These are phyloP conservation scores for Hyaloscypha finlandica DNA, from an alignment of 495 filamentous ascomycete genomes.

Conservation along the genomic window DNA sequence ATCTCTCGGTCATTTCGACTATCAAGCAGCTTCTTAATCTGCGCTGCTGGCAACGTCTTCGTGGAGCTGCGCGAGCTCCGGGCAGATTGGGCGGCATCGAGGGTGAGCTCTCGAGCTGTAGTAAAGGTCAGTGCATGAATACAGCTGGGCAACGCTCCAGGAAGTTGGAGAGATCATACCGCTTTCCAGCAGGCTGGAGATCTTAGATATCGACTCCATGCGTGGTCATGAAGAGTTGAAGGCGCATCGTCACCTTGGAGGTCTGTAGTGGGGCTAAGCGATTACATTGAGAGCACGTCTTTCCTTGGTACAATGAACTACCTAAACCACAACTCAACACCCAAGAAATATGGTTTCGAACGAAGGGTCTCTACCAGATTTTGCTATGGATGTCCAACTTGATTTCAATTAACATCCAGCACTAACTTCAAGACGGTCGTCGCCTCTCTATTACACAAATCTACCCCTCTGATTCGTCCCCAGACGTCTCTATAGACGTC, in stretches of 20 bases:
- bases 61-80: slow-evolving; percentile 53
- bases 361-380: neutral
- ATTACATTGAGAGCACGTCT: too few relatives aligned
- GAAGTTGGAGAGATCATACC: slow-evolving; percentile 51
- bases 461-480: neutral
- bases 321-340: neutral
- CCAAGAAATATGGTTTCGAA: neutral
- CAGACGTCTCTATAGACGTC: neutral
- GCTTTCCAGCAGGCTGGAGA: slow-evolving; percentile 90
- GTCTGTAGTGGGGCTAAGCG: slow-evolving; percentile 23
- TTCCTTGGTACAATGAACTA: neutral
- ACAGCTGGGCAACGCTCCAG: neutral
- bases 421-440: slow-evolving; percentile 22
- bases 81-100: slow-evolving; percentile 90
- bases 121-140: slow-evolving; percentile 15
- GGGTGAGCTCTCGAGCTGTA: slow-evolving; percentile 87
- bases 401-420: slow-evolving; percentile 24
- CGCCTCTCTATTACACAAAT: neutral
- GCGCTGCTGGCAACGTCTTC: slow-evolving; percentile 45
- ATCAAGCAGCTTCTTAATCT: slow-evolving; percentile 93
- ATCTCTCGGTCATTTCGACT: slow-evolving; percentile 92
- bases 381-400: slow-evolving; percentile 3
- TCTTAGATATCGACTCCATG: slow-evolving; percentile 97
- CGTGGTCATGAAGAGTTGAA: slow-evolving; percentile 13
- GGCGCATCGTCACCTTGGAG: slow-evolving; percentile 24